phyloP scores from a whole-genome alignment of 139 green algal genomes.

The Desmodesmus armatus region DNA sequence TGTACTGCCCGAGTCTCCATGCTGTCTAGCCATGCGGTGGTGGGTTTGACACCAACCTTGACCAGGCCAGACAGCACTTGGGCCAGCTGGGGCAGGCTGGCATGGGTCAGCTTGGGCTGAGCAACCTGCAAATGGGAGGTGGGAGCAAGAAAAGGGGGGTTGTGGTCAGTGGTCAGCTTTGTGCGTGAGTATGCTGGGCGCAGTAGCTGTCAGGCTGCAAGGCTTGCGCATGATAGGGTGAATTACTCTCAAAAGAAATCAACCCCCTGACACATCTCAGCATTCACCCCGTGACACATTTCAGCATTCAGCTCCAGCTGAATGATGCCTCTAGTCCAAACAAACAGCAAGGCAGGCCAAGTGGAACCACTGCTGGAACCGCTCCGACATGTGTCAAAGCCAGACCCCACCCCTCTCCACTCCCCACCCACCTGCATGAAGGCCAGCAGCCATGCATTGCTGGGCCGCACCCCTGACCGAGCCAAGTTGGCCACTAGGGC shows the following conservation, averaged over 20 bases:
- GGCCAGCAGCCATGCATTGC: constrained; percentile 33
- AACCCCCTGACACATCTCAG: too few species aligned
- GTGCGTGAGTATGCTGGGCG: too few species aligned
- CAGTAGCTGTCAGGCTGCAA: too few species aligned
- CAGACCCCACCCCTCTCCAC: neutral
- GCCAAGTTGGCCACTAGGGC: neutral
- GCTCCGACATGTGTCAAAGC: neutral
- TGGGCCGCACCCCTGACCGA: constrained; percentile 12
- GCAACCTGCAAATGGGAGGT: constrained; percentile 13
- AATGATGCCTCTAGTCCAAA: too few species aligned
- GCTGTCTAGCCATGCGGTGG: constrained; percentile 25
- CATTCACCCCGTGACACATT: too few species aligned
- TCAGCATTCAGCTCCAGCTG: too few species aligned
- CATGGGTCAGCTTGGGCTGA: neutral
- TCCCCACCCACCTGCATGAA: constrained; percentile 37
- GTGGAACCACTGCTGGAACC: neutral
- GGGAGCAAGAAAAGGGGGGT: too few species aligned
- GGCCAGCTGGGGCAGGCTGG: constrained; percentile 22
- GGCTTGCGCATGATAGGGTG: too few species aligned
- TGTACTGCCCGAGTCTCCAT: constrained; percentile 25
- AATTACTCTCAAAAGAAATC: too few species aligned
- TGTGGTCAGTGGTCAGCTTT: too few species aligned
- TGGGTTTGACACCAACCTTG: constrained; percentile 32
- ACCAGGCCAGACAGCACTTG: constrained; percentile 37
- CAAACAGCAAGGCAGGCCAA: too few species aligned